Evolutionary conservation across 768 basidiomycete species (phyloP), one percentile per base, ranked within the genome.

Genomic region (Pleurotus tuoliensis): DNA sequence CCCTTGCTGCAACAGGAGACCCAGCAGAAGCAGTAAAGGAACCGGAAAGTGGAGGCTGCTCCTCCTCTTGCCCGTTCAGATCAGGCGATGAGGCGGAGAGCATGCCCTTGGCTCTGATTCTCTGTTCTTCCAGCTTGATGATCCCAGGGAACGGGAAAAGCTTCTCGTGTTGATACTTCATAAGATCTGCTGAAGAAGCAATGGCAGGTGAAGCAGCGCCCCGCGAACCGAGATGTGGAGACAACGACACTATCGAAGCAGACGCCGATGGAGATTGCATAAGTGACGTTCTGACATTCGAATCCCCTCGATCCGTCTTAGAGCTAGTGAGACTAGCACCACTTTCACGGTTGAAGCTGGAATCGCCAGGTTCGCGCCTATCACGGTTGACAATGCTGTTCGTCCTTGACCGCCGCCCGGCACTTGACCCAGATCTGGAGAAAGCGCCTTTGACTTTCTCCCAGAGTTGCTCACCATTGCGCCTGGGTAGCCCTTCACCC

Each of bases 141-240:
- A 94, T 87, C 38, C 92, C 92, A 22, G 92, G 92, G 79, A 96
- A 94, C 1, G 94, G 92, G 70, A 88, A 90, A 37, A 97, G 76
- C 67, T 98, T 98, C 25, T 82, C 74, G 61, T 84, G 82, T 60
- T 84, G 83, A 70, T 89, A 95, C 71, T 80, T 90, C 25, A 78
- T 76, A 67, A 86, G 70, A 70, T 92, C 91, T 27, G 81, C 81
- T 12, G 83, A 78, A 24, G 88, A 86, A 9, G 84, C 81, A 40
- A 92, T 92, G 38, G 94, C 82, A n/a, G 90, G 88, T 6, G 91
- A 93, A 9, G 82, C 79, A 38, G 80, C 82, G 45, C 80, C 76
- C 56, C 83, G 80, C 49, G 78, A 73, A 55, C 79, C 76, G 4
- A 77, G 75, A 64, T 76, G 80, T 18, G 84, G 79, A 11, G 80